Evolutionary conservation across 106 monocot species (phyloP).

Genomic region (Allium fistulosum): DNA sequence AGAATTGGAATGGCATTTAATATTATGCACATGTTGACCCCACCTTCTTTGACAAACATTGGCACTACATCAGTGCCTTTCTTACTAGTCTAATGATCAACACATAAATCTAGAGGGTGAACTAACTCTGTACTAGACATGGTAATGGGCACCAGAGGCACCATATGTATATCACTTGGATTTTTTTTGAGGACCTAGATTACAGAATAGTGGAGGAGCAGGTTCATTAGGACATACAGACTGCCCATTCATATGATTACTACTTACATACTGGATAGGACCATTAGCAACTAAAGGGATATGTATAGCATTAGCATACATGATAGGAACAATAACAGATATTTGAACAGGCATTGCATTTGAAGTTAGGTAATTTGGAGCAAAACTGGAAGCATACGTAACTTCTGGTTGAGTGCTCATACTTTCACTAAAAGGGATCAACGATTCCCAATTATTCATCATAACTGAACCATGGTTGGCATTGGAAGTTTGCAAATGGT

Average conservation of each 20-base stretch:
- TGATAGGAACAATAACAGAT: too few relatives aligned
- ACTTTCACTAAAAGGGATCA: conserved; percentile 18
- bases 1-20: conserved; percentile 4
- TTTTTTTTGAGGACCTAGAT: conserved; percentile 31
- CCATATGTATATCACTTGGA: conserved; percentile 16
- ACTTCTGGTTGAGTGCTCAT: conserved; percentile 8
- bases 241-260: conserved; percentile 1
- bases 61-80: conserved; percentile 3
- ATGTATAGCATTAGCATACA: conserved; percentile 3
- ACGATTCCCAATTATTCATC: conserved; percentile 14
- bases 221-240: conserved; percentile 19
- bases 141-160: conserved; percentile 20
- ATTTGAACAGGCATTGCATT: too few relatives aligned
- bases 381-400: conserved; percentile 2
- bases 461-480: conserved; percentile 10
- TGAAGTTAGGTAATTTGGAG: conserved; percentile 5
- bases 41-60: conserved; percentile 26
- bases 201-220: conserved; percentile 21
- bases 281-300: conserved; percentile 10
- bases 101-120: conserved; percentile 11
- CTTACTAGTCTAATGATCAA: conserved; percentile 9
- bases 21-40: conserved; percentile 8
- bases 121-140: conserved; percentile 26
- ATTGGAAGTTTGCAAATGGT: conserved; percentile 20
- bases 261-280: conserved; percentile 3